Evolutionary conservation across 495 filamentous ascomycete species (phyloP).

Genomic region (Penicillium desertorum): DNA sequence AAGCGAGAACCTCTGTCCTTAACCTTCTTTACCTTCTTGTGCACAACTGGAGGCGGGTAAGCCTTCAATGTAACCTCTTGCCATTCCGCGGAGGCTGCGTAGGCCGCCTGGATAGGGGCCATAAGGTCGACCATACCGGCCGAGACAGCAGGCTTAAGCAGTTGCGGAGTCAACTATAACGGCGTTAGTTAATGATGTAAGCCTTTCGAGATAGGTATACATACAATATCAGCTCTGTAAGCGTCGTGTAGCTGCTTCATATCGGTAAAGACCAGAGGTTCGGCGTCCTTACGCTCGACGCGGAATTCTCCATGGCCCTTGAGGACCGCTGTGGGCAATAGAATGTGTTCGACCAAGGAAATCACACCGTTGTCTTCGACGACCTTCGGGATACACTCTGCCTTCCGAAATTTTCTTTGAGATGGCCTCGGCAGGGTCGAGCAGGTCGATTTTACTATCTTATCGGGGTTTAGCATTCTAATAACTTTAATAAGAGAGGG

Average conservation of each 20-base stretch:
- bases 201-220: slow-evolving; percentile 10
- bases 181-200: slow-evolving; percentile 7
- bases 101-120: slow-evolving; percentile 66
- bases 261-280: slow-evolving; percentile 67
- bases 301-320: slow-evolving; percentile 22
- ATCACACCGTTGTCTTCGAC: slow-evolving; percentile 78
- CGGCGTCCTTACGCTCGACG: slow-evolving; percentile 49
- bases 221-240: slow-evolving; percentile 69
- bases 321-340: slow-evolving; percentile 60
- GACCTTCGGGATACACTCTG: slow-evolving; percentile 62
- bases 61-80: slow-evolving; percentile 51
- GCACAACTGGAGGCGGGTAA: slow-evolving; percentile 1
- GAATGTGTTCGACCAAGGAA: slow-evolving; percentile 73
- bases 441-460: slow-evolving; percentile 72
- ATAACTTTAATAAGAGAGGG: too few species aligned
- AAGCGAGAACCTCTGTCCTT: slow-evolving; percentile 5
- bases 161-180: slow-evolving; percentile 68
- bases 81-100: slow-evolving; percentile 64
- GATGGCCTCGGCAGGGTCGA: slow-evolving; percentile 67
- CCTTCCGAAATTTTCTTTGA: slow-evolving; percentile 73
- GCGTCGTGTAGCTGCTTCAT: slow-evolving; percentile 68
- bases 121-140: slow-evolving; percentile 65
- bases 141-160: slow-evolving; percentile 70
- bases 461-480: slow-evolving; percentile 1
- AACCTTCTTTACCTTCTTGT: slow-evolving; percentile 9